phyloP scores from a whole-genome alignment of 2,329 filamentous ascomycete species.

The Dothistroma pini region DNA sequence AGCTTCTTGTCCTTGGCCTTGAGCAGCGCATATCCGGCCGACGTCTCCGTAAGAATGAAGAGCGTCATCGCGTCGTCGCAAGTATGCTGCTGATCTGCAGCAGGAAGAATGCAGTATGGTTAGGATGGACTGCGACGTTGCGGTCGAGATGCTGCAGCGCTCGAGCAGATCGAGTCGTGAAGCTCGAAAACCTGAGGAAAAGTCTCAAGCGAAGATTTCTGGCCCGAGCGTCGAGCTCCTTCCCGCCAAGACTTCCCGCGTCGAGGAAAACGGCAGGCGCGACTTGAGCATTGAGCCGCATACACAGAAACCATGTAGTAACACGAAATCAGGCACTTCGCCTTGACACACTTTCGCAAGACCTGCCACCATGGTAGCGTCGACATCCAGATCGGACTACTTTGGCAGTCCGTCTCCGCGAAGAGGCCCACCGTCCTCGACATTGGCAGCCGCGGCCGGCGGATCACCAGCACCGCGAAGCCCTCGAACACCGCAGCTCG shows the following conservation, averaged over 20 bases:
- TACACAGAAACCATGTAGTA: neutral
- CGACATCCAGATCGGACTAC: constrained; percentile 17
- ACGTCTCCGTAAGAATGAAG: constrained; percentile 91
- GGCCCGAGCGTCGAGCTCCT: neutral
- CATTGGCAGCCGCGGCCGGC: neutral
- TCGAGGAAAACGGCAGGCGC: neutral
- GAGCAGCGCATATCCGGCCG: constrained; percentile 95
- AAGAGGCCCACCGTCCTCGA: constrained; percentile 2
- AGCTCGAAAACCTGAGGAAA: constrained; percentile 1
- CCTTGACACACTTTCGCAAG: neutral
- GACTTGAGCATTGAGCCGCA: neutral
- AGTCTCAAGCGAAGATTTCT: neutral
- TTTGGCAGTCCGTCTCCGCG: constrained; percentile 4
- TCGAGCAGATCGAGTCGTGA: neutral
- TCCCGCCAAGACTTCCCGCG: neutral
- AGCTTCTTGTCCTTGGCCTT: constrained; percentile 99
- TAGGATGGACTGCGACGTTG: constrained; percentile 4
- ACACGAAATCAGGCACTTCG: neutral
- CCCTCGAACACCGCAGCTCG: constrained; percentile 58
- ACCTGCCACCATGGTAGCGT: constrained; percentile 19
- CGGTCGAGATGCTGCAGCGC: neutral
- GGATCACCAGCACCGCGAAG: constrained; percentile 12
- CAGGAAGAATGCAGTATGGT: constrained; percentile 8
- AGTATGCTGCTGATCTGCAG: constrained; percentile 16
- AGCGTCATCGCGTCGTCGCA: constrained; percentile 42